Percentiles rank a stretch among this genome's conserved stretches.
phyloP scores from a whole-genome alignment of 768 basidiomycete genomes.

The Agaricus blazei region DNA sequence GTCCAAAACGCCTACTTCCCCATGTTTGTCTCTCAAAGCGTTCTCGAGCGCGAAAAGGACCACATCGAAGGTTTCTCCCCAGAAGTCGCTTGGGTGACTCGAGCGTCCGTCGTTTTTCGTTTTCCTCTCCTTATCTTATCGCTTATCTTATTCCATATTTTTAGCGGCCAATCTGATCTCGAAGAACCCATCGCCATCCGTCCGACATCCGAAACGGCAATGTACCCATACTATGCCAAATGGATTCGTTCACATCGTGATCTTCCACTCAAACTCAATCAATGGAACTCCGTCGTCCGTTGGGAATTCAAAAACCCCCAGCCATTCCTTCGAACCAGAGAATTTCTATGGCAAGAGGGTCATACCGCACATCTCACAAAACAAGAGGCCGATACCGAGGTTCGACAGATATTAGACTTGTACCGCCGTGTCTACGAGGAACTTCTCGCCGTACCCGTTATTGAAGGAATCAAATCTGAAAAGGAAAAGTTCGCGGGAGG shows the following conservation, averaged over 20 bases:
- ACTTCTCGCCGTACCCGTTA: slow-evolving; percentile 94
- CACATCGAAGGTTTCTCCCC: slow-evolving; percentile 99
- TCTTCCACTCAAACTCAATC: slow-evolving; percentile 93
- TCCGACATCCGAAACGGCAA: slow-evolving; percentile 97
- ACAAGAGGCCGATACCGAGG: slow-evolving; percentile 86
- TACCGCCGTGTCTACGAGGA: slow-evolving; percentile 96
- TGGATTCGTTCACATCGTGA: slow-evolving; percentile 99
- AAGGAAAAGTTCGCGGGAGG: slow-evolving; percentile 99
- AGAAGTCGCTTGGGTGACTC: slow-evolving; percentile 99
- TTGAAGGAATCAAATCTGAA: slow-evolving; percentile 95
- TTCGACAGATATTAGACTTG: slow-evolving; percentile 89
- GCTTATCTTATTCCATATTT: slow-evolving; percentile 5
- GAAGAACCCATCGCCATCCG: slow-evolving; percentile 98
- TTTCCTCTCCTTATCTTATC: background rate
- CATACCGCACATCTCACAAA: slow-evolving; percentile 94
- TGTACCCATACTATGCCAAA: slow-evolving; percentile 99
- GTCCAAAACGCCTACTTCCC: slow-evolving; percentile 99
- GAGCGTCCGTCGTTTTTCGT: slow-evolving; percentile 59
- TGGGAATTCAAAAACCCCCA: slow-evolving; percentile 99
- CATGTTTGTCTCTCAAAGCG: slow-evolving; percentile 92
- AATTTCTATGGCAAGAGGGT: slow-evolving; percentile 99
- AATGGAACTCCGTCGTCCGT: slow-evolving; percentile 99
- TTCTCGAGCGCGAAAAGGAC: slow-evolving; percentile 94
- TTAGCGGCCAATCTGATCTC: slow-evolving; percentile 84
- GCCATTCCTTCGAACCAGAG: slow-evolving; percentile 97